Evolutionary conservation across 768 basidiomycete genomes (phyloP), one percentile per base, ranked within the genome.

Genomic region (Trametes cingulata): DNA sequence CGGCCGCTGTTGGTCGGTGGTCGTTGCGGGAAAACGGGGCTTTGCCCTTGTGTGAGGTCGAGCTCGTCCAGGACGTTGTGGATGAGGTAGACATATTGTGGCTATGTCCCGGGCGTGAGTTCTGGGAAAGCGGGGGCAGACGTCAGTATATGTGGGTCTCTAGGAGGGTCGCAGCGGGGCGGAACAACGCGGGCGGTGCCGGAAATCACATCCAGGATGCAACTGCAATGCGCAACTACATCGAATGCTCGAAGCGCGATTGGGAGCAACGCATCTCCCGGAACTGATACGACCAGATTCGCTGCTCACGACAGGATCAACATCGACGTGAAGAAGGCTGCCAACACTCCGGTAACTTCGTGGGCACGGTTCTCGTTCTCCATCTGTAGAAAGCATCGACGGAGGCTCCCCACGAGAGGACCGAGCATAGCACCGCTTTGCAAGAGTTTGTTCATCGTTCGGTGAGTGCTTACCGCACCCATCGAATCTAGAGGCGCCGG

Each of bases 81-180:
- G 85, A 85, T 35, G 76, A 73, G 37, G 77, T 71, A 25, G 87
- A 87, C 67, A 76, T 74, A 14, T 78, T 79, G 67, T 83, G 78
- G 1, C 69, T 72, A 63, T 87, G 86, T 22, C 80, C 79, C 47
- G 68, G 67, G 60, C 74, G 67, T 39, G 73, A 71, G 69, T 69
- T 68, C 69, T 71, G 20, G 20, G 35, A 5, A 2, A 14, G 42
- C 37, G 19, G 4, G 42, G 2, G 14, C 15, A 17, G 13, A 15
- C 7, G 36, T 56, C 49, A 56, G 50, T 36, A 61, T 52, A 17
- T 45, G 19, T 50, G 33, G 13, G 24, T 13, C 1, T 13, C 6
- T 22, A 9, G 19, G 1, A 3, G n/a, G 13, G 12, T 22, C 14
- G 35, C 6, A 33, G 29, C 29, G 10, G 10, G 6, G 29, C 29